These are phyloP conservation scores for Blastobotrys apis DNA, from an alignment of 1,139 yeast genomes.

Conservation along the genomic window DNA sequence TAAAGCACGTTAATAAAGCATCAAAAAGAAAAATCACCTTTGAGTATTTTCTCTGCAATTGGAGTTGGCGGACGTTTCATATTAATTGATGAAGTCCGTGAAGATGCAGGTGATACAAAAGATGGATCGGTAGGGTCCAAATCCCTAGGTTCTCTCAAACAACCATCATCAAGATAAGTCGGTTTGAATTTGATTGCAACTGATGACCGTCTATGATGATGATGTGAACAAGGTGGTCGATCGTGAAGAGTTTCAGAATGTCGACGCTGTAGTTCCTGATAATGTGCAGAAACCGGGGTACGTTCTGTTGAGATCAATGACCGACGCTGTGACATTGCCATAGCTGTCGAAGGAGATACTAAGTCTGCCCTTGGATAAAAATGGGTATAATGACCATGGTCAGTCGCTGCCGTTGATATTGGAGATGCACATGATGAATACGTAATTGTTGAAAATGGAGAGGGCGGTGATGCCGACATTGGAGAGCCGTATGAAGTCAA, in stretches of 20 bases:
- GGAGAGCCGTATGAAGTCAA: too few species aligned
- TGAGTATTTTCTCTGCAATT: constrained; percentile 31
- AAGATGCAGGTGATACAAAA: not conserved
- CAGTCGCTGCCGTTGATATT: too few species aligned
- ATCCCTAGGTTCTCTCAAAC: constrained; percentile 9
- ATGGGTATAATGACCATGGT: too few species aligned
- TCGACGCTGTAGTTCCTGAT: not conserved
- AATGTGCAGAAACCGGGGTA: too few species aligned
- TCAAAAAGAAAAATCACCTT: constrained; percentile 29
- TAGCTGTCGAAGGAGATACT: too few species aligned
- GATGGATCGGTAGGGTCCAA: constrained; percentile 3
- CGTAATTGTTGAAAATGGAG: too few species aligned
- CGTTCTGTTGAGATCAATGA: too few species aligned
- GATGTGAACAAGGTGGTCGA: constrained; percentile 21
- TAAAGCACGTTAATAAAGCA: too few species aligned
- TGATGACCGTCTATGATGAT: constrained; percentile 28
- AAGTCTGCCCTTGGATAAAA: too few species aligned
- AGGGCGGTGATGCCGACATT: too few species aligned
- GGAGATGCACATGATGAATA: too few species aligned
- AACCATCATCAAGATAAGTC: constrained; percentile 2
- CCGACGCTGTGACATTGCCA: too few species aligned
- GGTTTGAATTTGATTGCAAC: constrained; percentile 30
- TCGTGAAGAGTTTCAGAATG: constrained; percentile 10
- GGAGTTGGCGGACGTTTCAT: constrained; percentile 30
- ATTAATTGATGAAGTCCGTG: constrained; percentile 2